Evolutionary conservation across 495 filamentous ascomycete genomes (phyloP), one percentile per base, ranked within the genome.

Genomic region (Jackrogersella multiformis): DNA sequence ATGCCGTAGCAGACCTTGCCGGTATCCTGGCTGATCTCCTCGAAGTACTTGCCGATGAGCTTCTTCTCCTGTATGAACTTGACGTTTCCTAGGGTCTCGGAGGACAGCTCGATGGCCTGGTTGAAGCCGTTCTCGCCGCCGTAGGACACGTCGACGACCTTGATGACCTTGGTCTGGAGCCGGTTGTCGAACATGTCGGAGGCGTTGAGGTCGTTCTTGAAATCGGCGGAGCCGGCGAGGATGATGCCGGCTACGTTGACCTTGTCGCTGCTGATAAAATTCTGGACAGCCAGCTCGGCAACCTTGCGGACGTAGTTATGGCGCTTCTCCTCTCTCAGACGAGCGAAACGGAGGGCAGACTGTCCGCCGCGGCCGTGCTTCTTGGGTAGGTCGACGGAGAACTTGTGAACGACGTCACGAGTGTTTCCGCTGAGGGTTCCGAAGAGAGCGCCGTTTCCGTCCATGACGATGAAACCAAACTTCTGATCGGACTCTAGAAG

Each of bases 1-100:
- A 98, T 87, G 83, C 95, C 94, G 76, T 99, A 99, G 82, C 95
- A 99, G 64, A 99, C 88, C 73, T 90, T 93, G 61, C 95, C 95
- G 45, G 89, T 94, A 72, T 99, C 96, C 75, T 97, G 93, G 70
- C 92, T 96, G 74, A 99, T 97, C 80, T 99, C 93, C 75, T 98
- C 92, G 73, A 99, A 99, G 85, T 99, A 99, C 72, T 89, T 93
- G 73, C 93, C 92, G 74, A 99, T 99, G 52, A 99, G 86, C 84
- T 96, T 97, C 90, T 99, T 99, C 86, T 99, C 95, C 79, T 99
- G 95, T 77, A 99, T 97, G 79, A 99, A 99, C 79, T 99, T 99
- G 83, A 99, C 95, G 70, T 97, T 98, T 79, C 93, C 90, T 45
- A 99, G 85, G n/a, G 95, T 98, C 84, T 99, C 96, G 10, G 92